Evolutionary conservation across 2,329 filamentous ascomycete genomes (phyloP).

Genomic region (Microdochium nivale): DNA sequence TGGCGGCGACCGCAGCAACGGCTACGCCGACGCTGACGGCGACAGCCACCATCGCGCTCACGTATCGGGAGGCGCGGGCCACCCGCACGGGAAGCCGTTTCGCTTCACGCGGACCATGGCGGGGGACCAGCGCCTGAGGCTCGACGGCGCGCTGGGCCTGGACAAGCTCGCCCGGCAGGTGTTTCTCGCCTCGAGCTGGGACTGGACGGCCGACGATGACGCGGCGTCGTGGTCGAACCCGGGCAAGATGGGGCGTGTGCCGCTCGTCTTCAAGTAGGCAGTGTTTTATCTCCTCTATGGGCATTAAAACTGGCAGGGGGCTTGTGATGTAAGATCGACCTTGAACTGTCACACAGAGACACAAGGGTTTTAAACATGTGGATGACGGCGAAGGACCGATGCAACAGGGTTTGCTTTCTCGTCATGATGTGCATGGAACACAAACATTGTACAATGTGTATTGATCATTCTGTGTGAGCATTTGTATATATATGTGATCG

Average conservation of each 20-base stretch:
- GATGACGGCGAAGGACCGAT: too few species aligned
- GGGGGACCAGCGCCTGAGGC: slow-evolving; percentile 39
- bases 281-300: background rate
- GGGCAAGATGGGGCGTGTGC: background rate
- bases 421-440: too few species aligned
- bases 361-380: too few species aligned
- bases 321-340: too few species aligned
- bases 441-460: too few species aligned
- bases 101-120: slow-evolving; percentile 41
- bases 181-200: slow-evolving; percentile 49
- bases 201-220: slow-evolving; percentile 47
- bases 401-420: too few species aligned
- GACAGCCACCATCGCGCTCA: background rate
- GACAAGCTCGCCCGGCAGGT: slow-evolving; percentile 42
- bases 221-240: background rate
- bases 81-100: slow-evolving; percentile 22
- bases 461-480: too few species aligned
- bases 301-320: background rate
- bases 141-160: slow-evolving; percentile 37
- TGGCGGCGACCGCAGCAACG: background rate
- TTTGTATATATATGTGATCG: too few species aligned
- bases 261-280: background rate
- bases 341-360: too few species aligned
- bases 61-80: background rate
- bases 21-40: too few species aligned